Base-by-base conservation (phyloP, 148 eudicot genomes). In the Rhododendron molle region DNA sequence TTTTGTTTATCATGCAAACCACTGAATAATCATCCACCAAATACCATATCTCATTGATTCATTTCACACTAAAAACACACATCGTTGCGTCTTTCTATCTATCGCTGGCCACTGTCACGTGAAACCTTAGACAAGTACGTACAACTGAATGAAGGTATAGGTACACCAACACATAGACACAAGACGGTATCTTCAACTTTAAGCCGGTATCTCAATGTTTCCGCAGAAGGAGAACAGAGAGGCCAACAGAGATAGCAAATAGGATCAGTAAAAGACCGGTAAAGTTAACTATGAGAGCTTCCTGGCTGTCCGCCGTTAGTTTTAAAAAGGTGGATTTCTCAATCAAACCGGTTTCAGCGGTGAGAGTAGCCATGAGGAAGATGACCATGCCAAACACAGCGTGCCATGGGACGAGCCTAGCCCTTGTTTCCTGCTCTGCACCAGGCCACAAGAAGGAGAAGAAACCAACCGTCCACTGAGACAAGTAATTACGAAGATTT, bases 361-460 rank as follows among this genome's bases (percentile, higher is more conserved):
- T 84, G 72, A 90, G 26, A 77, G 89, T 90, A 30, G 87, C 91
- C 89, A 90, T 81, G 71, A 90, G 78, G 82, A 91, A 93, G 67
- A 92, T 91, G 79, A 89, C 80, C 13, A 87, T 85, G 76, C 93
- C 95, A 38, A 88, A 81, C 43, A 90, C 89, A 15, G 83, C 85
- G 76, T 93, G 95, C 93, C 92, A 93, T 83, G 95, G 94, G 4
- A 88, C 88, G 6, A 89, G 38, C 73, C 87, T 86, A 47, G 87
- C 89, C 86, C 90, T 88, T 49, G 86, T 84, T 16, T 87, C 62
- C 49, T 84, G 21, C 46, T 85, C 81, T 23, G 92, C 84, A 32
- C 87, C 80, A 4, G 95, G 93, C 85, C 86, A 88, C 81, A 72
- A 47, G 87, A 92, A 93, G 83, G 91, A 83, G 82, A 90, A 87